These are phyloP conservation scores for Gossypium schwendimanii DNA, from an alignment of 441 rosid species.

Conservation along the genomic window DNA sequence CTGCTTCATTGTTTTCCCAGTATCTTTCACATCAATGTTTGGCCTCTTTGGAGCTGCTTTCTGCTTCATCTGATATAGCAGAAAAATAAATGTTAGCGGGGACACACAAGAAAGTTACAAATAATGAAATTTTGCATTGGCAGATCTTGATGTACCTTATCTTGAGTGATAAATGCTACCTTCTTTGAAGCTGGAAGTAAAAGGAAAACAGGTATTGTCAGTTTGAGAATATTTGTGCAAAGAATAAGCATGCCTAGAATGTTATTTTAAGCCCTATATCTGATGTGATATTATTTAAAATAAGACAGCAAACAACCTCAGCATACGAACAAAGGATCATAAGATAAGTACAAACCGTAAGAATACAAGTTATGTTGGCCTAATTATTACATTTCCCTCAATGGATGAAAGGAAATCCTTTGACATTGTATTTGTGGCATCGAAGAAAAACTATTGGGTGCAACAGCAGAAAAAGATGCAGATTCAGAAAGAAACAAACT, in stretches of 20 bases:
- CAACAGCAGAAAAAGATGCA: neutral
- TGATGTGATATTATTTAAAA: no score
- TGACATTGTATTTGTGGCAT: neutral
- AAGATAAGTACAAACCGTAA: neutral
- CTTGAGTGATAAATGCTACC: slow-evolving; percentile 29
- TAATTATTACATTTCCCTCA: neutral
- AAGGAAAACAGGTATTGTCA: slow-evolving; percentile 21
- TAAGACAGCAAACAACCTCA: neutral
- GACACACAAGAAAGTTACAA: neutral
- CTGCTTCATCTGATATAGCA: slow-evolving; percentile 33
- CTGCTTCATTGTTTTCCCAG: slow-evolving; percentile 43
- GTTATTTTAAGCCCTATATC: neutral
- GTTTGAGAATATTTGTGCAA: slow-evolving; percentile 8
- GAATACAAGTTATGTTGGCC: neutral
- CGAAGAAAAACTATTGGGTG: no score
- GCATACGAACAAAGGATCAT: neutral
- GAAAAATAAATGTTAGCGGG: slow-evolving; percentile 15
- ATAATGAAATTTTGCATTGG: slow-evolving; percentile 9
- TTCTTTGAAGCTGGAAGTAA: slow-evolving; percentile 43
- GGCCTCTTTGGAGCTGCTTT: slow-evolving; percentile 47
- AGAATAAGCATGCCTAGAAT: neutral
- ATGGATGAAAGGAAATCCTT: neutral
- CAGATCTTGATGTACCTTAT: slow-evolving; percentile 39
- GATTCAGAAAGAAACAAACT: neutral
- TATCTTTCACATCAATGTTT: slow-evolving; percentile 30